Conservation (phyloP, 1,284 basidiomycete species). For the Sporisorium graminicola region DNA sequence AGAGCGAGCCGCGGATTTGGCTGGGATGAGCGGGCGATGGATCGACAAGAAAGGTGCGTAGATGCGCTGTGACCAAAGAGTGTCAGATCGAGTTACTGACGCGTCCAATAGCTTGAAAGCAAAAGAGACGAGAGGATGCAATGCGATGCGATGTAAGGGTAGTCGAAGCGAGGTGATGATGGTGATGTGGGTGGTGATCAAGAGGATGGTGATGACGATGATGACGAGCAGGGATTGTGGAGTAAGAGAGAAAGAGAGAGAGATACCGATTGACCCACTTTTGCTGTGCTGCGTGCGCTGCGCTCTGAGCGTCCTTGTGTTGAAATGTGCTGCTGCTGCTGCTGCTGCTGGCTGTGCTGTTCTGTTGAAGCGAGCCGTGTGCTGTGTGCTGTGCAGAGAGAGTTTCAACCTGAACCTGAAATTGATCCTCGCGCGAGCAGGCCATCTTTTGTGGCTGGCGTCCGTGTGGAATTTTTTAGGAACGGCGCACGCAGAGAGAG, state of each 20-base stretch:
- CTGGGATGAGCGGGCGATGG: slow-evolving; percentile 1
- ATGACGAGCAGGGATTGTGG: slow-evolving; percentile 16
- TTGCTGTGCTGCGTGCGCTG: slow-evolving; percentile 6
- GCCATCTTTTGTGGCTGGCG: background rate
- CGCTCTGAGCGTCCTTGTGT: background rate
- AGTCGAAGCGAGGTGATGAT: slow-evolving; percentile 4
- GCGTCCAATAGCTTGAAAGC: background rate
- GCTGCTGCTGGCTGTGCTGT: slow-evolving; percentile 1
- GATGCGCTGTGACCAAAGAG: slow-evolving; percentile 3
- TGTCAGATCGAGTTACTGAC: background rate
- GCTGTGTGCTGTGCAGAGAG: slow-evolving; percentile 17
- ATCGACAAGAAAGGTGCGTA: slow-evolving; percentile 4
- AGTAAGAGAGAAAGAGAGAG: slow-evolving; percentile 8
- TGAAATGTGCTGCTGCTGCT: background rate
- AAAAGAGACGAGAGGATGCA: background rate
- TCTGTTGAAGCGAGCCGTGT: slow-evolving; percentile 4
- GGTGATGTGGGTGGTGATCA: slow-evolving; percentile 11
- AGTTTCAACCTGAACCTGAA: slow-evolving; percentile 4
- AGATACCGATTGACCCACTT: slow-evolving; percentile 20
- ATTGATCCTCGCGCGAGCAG: slow-evolving; percentile 7
- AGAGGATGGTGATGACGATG: slow-evolving; percentile 11
- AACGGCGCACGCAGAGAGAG: background rate
- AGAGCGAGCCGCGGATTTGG: background rate
- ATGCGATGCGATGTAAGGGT: background rate
- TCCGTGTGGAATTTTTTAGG: background rate